These are phyloP conservation scores for Paecilomyces sp. DNA, from an alignment of 2,329 filamentous ascomycete species.

Conservation along the genomic window DNA sequence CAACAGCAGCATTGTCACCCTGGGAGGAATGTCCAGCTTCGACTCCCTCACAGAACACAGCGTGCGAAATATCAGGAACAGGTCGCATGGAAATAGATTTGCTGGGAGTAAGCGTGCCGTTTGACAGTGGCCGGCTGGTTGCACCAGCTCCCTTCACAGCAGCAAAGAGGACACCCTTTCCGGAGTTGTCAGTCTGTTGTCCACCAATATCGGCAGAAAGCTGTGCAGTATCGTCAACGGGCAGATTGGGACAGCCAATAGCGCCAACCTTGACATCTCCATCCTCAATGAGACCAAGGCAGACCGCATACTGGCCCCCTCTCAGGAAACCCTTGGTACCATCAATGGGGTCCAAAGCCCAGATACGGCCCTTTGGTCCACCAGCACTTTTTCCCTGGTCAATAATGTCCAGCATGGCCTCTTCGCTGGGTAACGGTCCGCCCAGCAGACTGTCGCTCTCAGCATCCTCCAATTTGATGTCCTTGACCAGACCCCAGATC, in stretches of 20 bases:
- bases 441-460: conserved; percentile 62
- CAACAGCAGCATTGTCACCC: conserved; percentile 77
- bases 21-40: conserved; percentile 90
- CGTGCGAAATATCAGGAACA: conserved; percentile 64
- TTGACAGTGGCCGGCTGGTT: conserved; percentile 67
- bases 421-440: conserved; percentile 58
- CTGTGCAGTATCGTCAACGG: conserved; percentile 69
- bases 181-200: conserved; percentile 65
- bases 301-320: conserved; percentile 95
- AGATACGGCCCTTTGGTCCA: conserved; percentile 56
- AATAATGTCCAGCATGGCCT: conserved; percentile 53
- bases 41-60: conserved; percentile 94
- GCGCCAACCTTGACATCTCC: conserved; percentile 92
- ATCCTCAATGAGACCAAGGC: conserved; percentile 83
- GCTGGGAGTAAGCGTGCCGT: conserved; percentile 33
- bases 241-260: conserved; percentile 90
- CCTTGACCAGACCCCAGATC: conserved; percentile 78
- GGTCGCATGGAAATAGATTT: conserved; percentile 73
- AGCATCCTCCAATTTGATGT: conserved; percentile 60
- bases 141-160: conserved; percentile 75
- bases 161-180: conserved; percentile 81
- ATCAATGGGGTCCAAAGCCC: conserved; percentile 96
- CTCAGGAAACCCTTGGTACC: conserved; percentile 96
- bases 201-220: conserved; percentile 66
- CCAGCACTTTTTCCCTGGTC: conserved; percentile 45